phyloP scores from a whole-genome alignment of 163 green algal species.

The Scenedesmus sp. region DNA sequence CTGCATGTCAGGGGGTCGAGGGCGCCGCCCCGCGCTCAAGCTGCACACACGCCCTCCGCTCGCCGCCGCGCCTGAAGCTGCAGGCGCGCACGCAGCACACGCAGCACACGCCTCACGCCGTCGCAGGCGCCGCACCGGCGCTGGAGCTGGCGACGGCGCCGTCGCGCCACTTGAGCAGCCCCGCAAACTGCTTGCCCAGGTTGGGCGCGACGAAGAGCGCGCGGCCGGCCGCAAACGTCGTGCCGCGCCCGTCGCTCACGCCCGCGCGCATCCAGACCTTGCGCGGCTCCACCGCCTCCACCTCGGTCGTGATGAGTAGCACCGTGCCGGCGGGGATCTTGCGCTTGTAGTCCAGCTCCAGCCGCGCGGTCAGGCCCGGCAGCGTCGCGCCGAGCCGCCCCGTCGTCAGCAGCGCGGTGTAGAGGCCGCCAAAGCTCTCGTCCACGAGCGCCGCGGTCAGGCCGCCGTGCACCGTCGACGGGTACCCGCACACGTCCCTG shows the following conservation, averaged over 20 bases:
- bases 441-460: constrained; percentile 73
- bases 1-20: no score
- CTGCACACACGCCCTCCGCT: not conserved
- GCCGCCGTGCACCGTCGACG: constrained; percentile 69
- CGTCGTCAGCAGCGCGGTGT: constrained; percentile 39
- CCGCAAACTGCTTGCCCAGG: constrained; percentile 40
- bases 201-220: constrained; percentile 57
- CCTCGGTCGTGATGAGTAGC: constrained; percentile 39
- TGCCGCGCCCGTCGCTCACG: constrained; percentile 49
- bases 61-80: no score
- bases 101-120: not conserved
- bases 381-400: constrained; percentile 32
- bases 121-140: not conserved
- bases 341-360: constrained; percentile 48
- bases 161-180: constrained; percentile 26
- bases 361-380: constrained; percentile 39
- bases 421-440: constrained; percentile 64
- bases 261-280: constrained; percentile 68
- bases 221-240: constrained; percentile 53
- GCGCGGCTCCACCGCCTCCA: constrained; percentile 43
- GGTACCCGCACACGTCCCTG: constrained; percentile 73
- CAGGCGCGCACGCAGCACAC: not conserved
- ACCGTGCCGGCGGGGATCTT: constrained; percentile 41
- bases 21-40: no score
- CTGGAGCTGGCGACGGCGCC: not conserved